phyloP scores from a whole-genome alignment of 768 basidiomycete species.

The Termitomyces sp. region DNA sequence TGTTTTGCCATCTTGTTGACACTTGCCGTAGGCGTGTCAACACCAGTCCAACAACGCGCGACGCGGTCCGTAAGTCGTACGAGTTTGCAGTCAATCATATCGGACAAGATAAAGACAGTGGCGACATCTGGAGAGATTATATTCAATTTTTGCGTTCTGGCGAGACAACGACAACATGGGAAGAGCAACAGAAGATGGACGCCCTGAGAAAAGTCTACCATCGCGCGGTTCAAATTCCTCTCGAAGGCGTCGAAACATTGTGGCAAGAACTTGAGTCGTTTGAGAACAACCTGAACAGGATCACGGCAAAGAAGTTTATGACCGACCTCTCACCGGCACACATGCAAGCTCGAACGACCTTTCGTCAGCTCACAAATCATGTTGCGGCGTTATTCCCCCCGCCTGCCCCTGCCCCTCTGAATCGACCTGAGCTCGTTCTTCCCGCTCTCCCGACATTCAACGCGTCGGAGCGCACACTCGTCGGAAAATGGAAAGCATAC shows the following conservation, averaged over 20 bases:
- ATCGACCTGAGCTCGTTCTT: slow-evolving; percentile 52
- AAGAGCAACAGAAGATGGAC: slow-evolving; percentile 94
- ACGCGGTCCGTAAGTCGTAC: slow-evolving; percentile 81
- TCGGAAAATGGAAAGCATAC: slow-evolving; percentile 86
- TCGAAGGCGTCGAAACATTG: slow-evolving; percentile 87
- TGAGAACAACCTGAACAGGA: slow-evolving; percentile 83
- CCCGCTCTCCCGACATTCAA: slow-evolving; percentile 74
- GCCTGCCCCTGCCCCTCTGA: slow-evolving; percentile 23
- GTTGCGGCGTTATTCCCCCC: slow-evolving; percentile 58
- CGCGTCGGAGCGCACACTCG: slow-evolving; percentile 63
- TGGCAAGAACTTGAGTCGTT: slow-evolving; percentile 95
- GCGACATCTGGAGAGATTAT: slow-evolving; percentile 92
- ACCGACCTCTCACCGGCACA: slow-evolving; percentile 86
- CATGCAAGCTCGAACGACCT: slow-evolving; percentile 90
- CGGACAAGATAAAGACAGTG: slow-evolving; percentile 89
- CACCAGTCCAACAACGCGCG: slow-evolving; percentile 60
- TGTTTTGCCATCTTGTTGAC: slow-evolving; percentile 4
- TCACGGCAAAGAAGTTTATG: slow-evolving; percentile 96
- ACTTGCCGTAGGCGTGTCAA: slow-evolving; percentile 55
- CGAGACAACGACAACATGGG: slow-evolving; percentile 86
- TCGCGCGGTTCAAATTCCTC: slow-evolving; percentile 88
- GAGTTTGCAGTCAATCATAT: slow-evolving; percentile 89
- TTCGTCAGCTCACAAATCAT: slow-evolving; percentile 78
- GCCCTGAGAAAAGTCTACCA: slow-evolving; percentile 88
- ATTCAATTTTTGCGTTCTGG: slow-evolving; percentile 82